Evolutionary conservation across 768 basidiomycete genomes (phyloP), one percentile per base, ranked within the genome.

Genomic region (Russula compacta): DNA sequence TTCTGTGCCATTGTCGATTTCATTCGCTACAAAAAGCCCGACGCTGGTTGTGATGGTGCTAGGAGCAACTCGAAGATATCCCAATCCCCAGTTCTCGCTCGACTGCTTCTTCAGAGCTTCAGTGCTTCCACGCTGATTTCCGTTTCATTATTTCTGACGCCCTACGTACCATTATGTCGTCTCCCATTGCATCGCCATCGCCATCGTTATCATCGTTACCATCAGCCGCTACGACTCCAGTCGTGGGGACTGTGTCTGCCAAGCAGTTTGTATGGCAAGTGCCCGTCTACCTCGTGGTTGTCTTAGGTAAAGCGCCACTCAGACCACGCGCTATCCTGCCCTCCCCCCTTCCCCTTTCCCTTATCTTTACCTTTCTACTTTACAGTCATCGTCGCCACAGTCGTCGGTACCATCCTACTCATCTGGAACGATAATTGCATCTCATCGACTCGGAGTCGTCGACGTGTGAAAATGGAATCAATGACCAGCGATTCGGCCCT

Each of bases 341-440:
- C 46, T 47, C 46, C 4, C 32, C 19, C n/a, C 19, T 21, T 19
- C 44, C 19, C 51, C 40, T 19, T 29, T 38, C 51, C 32, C 53
- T 29, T 29, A 29, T 29, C 24, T 29, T 29, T 29, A 29, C 24
- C 24, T 29, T 29, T 1, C 24, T 29, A 29, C 24, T 29, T 29
- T 29, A 58, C 61, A 63, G 61, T 19, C 56, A 21, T 53, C 56
- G 56, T 63, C 29, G 38, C 33, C 46, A 21, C 53, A 39, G 21
- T 62, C 51, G 51, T 17, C 2, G 19, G 36, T 21, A 53, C 38
- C 38, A 53, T 63, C 14, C 3, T 42, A 11, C 35, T 49, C 52
- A 35, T 63, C 35, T 53, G 61, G 39, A 46, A 52, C 33, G 38
- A 17, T 6, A 50, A 40, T 4, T 49, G 38, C 35, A 42, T 19